Evolutionary conservation across 208 protist species (phyloP).

Genomic region (Phytomonas francai): DNA sequence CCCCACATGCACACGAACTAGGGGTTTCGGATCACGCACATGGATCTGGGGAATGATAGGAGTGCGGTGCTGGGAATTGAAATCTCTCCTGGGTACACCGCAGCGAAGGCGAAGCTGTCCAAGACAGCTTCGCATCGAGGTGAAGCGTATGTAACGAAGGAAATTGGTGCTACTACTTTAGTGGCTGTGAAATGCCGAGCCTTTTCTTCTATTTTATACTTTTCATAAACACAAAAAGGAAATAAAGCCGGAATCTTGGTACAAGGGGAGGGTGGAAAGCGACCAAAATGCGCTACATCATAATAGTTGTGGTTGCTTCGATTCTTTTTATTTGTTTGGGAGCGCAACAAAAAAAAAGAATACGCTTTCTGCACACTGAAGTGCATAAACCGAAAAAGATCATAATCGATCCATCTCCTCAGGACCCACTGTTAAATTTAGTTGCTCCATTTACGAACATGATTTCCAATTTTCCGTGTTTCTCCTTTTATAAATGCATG

Average conservation of each 20-base stretch:
- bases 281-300: background rate
- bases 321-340: background rate
- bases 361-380: background rate
- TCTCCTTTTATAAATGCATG: background rate
- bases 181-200: background rate
- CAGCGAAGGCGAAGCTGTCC: background rate
- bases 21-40: constrained; percentile 17
- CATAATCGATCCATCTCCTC: background rate
- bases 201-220: background rate
- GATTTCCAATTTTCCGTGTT: background rate
- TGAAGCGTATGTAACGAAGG: background rate
- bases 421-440: background rate
- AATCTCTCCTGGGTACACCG: constrained; percentile 6
- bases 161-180: background rate
- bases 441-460: background rate
- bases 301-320: background rate
- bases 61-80: constrained; percentile 75
- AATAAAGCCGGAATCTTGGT: background rate
- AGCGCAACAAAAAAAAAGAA: background rate
- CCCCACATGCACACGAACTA: constrained; percentile 37
- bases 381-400: background rate
- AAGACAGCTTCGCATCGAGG: background rate
- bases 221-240: background rate
- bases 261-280: background rate
- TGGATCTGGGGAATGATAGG: constrained; percentile 61